Percentiles rank a stretch among this genome's conserved stretches.
These are phyloP conservation scores for Annulohypoxylon bovei DNA, from an alignment of 495 filamentous ascomycete species.

Conservation along the genomic window DNA sequence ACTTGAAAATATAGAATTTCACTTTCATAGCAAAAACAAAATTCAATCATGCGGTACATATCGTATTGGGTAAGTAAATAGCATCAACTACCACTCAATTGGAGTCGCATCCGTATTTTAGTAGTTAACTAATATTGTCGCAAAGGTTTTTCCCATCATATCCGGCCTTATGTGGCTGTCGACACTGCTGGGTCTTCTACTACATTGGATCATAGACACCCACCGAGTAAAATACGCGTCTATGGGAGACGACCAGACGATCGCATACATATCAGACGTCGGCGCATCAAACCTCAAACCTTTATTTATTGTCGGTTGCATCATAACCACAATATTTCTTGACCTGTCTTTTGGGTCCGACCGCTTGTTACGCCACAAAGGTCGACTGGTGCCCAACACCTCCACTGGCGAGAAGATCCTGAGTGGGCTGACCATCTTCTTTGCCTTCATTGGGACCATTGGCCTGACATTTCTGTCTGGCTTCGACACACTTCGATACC, in stretches of 20 bases:
- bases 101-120: neutral
- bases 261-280: slow-evolving; percentile 90
- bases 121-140: slow-evolving; percentile 19
- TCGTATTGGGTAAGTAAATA: slow-evolving; percentile 62
- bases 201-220: slow-evolving; percentile 70
- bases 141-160: slow-evolving; percentile 79
- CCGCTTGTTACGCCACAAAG: slow-evolving; percentile 81
- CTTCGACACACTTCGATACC: slow-evolving; percentile 80
- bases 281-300: slow-evolving; percentile 77
- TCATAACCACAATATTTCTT: slow-evolving; percentile 82
- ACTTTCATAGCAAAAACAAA: neutral
- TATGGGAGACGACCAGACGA: slow-evolving; percentile 71
- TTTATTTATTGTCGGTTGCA: slow-evolving; percentile 83
- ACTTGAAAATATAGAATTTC: slow-evolving; percentile 2
- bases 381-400: slow-evolving; percentile 76
- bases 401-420: slow-evolving; percentile 74
- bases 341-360: slow-evolving; percentile 84
- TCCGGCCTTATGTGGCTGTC: slow-evolving; percentile 83
- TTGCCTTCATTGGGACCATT: slow-evolving; percentile 77
- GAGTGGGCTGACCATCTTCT: slow-evolving; percentile 72
- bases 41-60: slow-evolving; percentile 71
- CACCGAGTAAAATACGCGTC: slow-evolving; percentile 70
- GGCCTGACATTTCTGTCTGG: slow-evolving; percentile 84
- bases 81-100: slow-evolving; percentile 5
- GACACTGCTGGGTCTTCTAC: slow-evolving; percentile 61